Evolutionary conservation across 1,284 basidiomycete species (phyloP).

Genomic region (Ganoderma lingzhi): DNA sequence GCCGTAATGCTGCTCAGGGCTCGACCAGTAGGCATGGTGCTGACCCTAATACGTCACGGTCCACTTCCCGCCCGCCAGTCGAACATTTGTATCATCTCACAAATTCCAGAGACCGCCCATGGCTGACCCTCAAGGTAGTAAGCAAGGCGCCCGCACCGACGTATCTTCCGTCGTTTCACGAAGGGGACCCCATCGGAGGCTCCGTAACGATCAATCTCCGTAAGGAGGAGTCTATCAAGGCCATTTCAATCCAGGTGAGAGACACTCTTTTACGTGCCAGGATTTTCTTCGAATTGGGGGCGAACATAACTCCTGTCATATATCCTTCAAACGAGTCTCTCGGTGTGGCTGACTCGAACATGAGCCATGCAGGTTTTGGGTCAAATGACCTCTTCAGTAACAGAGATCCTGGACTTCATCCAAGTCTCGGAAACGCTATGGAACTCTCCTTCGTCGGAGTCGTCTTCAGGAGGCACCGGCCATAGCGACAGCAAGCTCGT

Average conservation of each 20-base stretch:
- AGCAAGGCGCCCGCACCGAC: conserved; percentile 30
- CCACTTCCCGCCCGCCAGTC: conserved; percentile 6
- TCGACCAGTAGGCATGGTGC: conserved; percentile 1
- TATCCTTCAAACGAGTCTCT: neutral
- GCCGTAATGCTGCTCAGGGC: neutral
- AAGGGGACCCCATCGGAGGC: conserved; percentile 57
- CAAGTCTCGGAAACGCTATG: conserved; percentile 48
- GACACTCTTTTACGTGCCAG: neutral
- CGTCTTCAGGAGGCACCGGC: conserved; percentile 7
- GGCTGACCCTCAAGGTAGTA: conserved; percentile 31
- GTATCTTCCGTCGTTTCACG: conserved; percentile 49
- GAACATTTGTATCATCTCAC: conserved; percentile 27
- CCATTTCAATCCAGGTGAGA: conserved; percentile 51
- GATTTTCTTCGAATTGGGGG: too few relatives aligned
- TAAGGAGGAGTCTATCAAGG: conserved; percentile 55
- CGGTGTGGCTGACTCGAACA: neutral
- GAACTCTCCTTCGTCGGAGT: conserved; percentile 11
- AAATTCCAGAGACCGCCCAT: conserved; percentile 24
- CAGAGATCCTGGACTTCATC: conserved; percentile 51
- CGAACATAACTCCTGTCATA: neutral
- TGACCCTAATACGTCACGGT: neutral
- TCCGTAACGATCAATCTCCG: conserved; percentile 53
- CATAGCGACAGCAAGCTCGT: conserved; percentile 49
- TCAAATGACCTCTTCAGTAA: conserved; percentile 43
- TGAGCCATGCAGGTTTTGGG: conserved; percentile 32